These are phyloP conservation scores for Ophiocordyceps australis DNA, from an alignment of 2,329 filamentous ascomycete genomes.

Conservation along the genomic window DNA sequence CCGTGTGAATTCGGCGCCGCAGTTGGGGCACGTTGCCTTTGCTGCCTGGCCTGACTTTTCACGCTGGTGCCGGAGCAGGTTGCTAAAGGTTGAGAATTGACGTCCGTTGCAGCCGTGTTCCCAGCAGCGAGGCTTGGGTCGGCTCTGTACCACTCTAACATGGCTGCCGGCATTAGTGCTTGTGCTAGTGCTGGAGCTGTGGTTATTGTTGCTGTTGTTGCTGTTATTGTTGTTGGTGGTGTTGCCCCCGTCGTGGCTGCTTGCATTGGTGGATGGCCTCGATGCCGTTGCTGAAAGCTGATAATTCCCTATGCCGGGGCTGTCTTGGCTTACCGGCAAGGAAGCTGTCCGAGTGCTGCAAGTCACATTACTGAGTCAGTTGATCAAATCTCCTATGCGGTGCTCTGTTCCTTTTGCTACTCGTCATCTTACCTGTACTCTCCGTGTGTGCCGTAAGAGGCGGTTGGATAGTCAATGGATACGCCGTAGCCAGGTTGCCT, in stretches of 20 bases:
- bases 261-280: too few species aligned
- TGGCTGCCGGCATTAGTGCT: too few species aligned
- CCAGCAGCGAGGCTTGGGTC: slow-evolving; percentile 92
- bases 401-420: too few species aligned
- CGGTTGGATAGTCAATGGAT: slow-evolving; percentile 22
- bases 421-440: slow-evolving; percentile 18
- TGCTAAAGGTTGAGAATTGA: slow-evolving; percentile 93
- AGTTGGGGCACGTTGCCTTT: slow-evolving; percentile 80
- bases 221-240: too few species aligned
- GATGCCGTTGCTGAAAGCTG: too few species aligned
- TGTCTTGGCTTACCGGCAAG: too few species aligned
- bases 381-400: too few species aligned
- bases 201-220: too few species aligned
- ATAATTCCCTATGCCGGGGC: too few species aligned
- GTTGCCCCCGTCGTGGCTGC: slow-evolving; percentile 16
- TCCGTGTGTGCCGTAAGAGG: slow-evolving; percentile 12
- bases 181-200: too few species aligned
- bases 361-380: not conserved
- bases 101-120: slow-evolving; percentile 93
- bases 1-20: slow-evolving; percentile 82
- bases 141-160: slow-evolving; percentile 54
- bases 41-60: slow-evolving; percentile 85
- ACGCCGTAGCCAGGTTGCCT: slow-evolving; percentile 20
- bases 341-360: slow-evolving; percentile 19
- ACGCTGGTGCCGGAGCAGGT: slow-evolving; percentile 76